Evolutionary conservation across 352 stramenopile species (phyloP), one percentile per base, ranked within the genome.

Genomic region (Phytopythium oedochilum): DNA sequence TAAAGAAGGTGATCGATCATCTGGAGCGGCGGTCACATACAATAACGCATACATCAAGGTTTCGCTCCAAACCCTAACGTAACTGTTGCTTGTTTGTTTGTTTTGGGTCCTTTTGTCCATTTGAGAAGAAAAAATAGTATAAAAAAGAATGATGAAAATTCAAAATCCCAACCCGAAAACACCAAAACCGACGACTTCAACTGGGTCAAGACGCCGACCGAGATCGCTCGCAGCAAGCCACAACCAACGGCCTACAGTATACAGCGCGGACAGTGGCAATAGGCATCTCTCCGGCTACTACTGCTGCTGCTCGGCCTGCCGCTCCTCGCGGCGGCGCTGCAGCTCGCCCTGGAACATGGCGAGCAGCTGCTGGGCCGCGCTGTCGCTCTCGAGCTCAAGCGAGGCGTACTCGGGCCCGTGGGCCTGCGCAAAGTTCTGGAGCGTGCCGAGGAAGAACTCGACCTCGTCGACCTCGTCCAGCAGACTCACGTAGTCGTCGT

Each of bases 391-490:
- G 22, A 89, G 60, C 43, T 74, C 69, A 44, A 89, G 64, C 42
- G 75, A 66, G 57, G 83, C 73, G 59, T 89, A 89, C 38, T 86
- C 73, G 15, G 63, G 53, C 36, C 58, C 48, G 45, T 87, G 71
- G 22, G 73, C 43, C 56, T 88, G 79, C 12, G 76, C 66, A 28
- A 89, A 89, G 35, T 63, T 78, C 47, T 93, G 92, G 32, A 98
- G 64, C 25, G 92, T 92, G 58, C 89, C 70, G 57, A 96, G 83
- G 65, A 98, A 86, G 61, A 96, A 96, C 50, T 93, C 74, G 22
- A 97, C 67, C 66, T 98, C 89, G 56, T 98, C 90, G 18, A 98
- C 83, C 61, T 96, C 77, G 59, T 98, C 93, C 38, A 98, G 66
- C 57, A 96, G 73, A 59, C 82, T 93, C 60, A 83, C 89, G 61